Evolutionary conservation across 1,284 basidiomycete species (phyloP).

Genomic region (Cryptococcus maquisensis): DNA sequence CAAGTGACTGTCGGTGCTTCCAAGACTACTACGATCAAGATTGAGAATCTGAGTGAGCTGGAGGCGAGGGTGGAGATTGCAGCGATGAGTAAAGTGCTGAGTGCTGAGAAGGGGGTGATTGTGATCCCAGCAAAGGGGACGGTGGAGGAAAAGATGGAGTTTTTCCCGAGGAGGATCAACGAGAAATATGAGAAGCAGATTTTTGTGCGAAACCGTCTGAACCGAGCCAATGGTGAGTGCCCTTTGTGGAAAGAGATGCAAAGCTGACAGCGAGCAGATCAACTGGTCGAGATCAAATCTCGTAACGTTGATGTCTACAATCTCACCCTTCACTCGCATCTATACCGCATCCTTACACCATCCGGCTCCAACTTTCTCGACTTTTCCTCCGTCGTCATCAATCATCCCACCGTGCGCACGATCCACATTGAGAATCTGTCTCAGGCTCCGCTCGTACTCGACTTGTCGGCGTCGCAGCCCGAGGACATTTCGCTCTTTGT

Average conservation of each 20-base stretch:
- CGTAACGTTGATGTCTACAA: slow-evolving; percentile 53
- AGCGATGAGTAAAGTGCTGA: slow-evolving; percentile 53
- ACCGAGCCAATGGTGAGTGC: slow-evolving; percentile 37
- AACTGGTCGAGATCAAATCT: slow-evolving; percentile 52
- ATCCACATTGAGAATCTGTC: slow-evolving; percentile 52
- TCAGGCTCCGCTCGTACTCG: slow-evolving; percentile 42
- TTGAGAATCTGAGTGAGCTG: slow-evolving; percentile 50
- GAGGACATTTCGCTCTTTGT: slow-evolving; percentile 53
- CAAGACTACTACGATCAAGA: slow-evolving; percentile 47
- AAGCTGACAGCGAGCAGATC: slow-evolving; percentile 24
- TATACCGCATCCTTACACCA: slow-evolving; percentile 54
- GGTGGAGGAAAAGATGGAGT: slow-evolving; percentile 52
- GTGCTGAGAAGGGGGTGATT: slow-evolving; percentile 52
- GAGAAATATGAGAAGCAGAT: slow-evolving; percentile 53
- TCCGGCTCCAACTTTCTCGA: slow-evolving; percentile 53
- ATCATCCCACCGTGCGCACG: slow-evolving; percentile 50
- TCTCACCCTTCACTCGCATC: slow-evolving; percentile 53
- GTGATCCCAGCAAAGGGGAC: slow-evolving; percentile 51
- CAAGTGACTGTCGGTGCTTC: slow-evolving; percentile 53
- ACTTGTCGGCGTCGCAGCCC: slow-evolving; percentile 52
- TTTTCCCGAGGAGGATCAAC: slow-evolving; percentile 54
- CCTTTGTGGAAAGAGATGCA: background rate
- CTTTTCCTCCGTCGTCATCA: slow-evolving; percentile 53
- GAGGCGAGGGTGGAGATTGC: slow-evolving; percentile 52
- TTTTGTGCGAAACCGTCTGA: slow-evolving; percentile 48